Evolutionary conservation across 495 filamentous ascomycete species (phyloP).

Genomic region (Articulospora tetracladia): DNA sequence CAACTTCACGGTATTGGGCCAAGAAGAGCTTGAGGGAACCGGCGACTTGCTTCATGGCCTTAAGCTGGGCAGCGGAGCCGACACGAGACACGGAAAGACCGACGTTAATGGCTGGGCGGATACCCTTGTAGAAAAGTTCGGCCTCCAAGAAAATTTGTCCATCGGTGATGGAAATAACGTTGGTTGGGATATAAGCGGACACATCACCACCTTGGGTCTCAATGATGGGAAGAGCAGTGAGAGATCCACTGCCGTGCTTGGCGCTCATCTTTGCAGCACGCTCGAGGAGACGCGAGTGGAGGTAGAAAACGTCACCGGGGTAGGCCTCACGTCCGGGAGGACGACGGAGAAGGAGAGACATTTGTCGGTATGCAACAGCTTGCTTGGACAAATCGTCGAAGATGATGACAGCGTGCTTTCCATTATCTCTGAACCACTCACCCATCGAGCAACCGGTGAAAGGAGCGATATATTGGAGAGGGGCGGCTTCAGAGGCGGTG

Average conservation of each 20-base stretch:
- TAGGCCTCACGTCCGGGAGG: constrained; percentile 99
- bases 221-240: constrained; percentile 97
- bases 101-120: constrained; percentile 99
- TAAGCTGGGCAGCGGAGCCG: constrained; percentile 98
- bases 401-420: constrained; percentile 89
- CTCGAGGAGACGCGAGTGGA: constrained; percentile 98
- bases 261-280: constrained; percentile 99
- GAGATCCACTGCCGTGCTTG: constrained; percentile 91
- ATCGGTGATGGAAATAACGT: constrained; percentile 99
- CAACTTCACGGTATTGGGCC: constrained; percentile 99
- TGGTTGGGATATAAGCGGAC: constrained; percentile 99
- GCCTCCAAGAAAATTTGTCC: constrained; percentile 99
- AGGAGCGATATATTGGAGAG: constrained; percentile 91
- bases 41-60: constrained; percentile 99
- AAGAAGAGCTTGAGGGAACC: constrained; percentile 99
- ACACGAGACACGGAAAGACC: constrained; percentile 99
- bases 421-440: constrained; percentile 88
- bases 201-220: constrained; percentile 99
- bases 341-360: constrained; percentile 98
- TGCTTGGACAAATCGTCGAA: constrained; percentile 99
- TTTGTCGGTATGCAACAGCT: constrained; percentile 99
- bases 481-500: constrained; percentile 95
- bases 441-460: constrained; percentile 67
- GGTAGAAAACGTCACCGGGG: constrained; percentile 99
- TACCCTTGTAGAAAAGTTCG: constrained; percentile 99